Conservation (phyloP, 2,329 filamentous ascomycete species). For the Thelonectria blattea region DNA sequence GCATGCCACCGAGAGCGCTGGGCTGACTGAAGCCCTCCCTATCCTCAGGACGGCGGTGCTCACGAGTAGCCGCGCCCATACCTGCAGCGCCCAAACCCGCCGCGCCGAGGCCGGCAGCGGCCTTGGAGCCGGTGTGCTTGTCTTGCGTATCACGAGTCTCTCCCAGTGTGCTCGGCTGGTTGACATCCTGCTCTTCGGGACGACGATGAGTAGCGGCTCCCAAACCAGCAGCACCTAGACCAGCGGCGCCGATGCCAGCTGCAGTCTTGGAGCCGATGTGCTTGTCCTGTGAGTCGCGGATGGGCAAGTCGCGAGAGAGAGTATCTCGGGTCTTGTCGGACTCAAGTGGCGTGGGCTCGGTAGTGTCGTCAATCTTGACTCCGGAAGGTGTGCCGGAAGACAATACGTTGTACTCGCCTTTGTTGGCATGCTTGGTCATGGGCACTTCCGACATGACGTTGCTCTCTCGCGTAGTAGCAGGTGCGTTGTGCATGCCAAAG, state of each 20-base stretch:
- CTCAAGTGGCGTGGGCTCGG: background rate
- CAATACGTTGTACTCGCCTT: conserved; percentile 31
- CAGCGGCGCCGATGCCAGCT: background rate
- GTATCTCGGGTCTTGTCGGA: background rate
- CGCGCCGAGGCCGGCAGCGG: background rate
- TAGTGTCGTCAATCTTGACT: conserved; percentile 7
- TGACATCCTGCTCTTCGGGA: too few species aligned
- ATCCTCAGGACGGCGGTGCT: background rate
- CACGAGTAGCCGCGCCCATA: background rate
- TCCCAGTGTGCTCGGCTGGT: too few species aligned
- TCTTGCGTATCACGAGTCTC: background rate
- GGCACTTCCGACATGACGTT: background rate
- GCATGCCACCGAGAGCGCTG: background rate
- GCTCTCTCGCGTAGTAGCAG: background rate
- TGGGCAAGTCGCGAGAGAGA: background rate
- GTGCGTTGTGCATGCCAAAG: background rate
- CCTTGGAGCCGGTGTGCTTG: background rate
- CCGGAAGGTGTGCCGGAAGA: conserved; percentile 30
- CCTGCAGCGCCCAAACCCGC: background rate
- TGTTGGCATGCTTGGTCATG: conserved; percentile 21
- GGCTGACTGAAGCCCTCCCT: background rate
- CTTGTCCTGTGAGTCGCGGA: background rate
- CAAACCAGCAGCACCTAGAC: background rate
- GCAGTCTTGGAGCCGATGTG: background rate
- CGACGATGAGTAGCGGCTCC: background rate